Base-by-base conservation (phyloP, 208 protist genomes). In the Herpetomonas tarakana region DNA sequence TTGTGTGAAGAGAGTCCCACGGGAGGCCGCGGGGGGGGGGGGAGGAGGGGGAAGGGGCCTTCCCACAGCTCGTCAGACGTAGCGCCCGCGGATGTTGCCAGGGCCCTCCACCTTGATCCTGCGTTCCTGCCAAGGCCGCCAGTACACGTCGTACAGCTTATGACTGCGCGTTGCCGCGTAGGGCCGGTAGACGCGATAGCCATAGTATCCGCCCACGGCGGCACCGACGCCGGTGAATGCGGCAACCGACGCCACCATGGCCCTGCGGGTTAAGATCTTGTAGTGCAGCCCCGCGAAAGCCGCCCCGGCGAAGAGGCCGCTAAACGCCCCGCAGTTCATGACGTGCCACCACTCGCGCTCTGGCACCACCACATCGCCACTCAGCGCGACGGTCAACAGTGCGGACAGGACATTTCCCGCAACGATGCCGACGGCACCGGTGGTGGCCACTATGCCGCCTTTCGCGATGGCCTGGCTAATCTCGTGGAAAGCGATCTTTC, bases 41-140 rank as follows among this genome's bases (percentile, higher is more conserved):
- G n/a, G n/a, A n/a, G n/a, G n/a, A n/a, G n/a, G n/a, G n/a, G n/a
- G n/a, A n/a, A n/a, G n/a, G n/a, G n/a, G n/a, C n/a, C n/a, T n/a
- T n/a, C n/a, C n/a, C n/a, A n/a, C n/a, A n/a, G n/a, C 9, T 52
- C 9, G 2, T 81, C 63, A 95, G 14, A 79, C 59, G 53, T 92
- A 93, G 54, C 67, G 70, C 3, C 89, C 89, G 30, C 89, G 85
- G 56, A 93, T 75, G 35, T 76, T 76, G 16, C 58, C n/a, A 7
- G 75, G 76, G 0, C 86, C 89, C 16, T 67, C 72, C 7, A 61
- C 55, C 24, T 60, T 72, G 31, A 89, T 3, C 18, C 62, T 62
- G 27, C 89, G 72, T 49, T 65, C 53, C 26, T 91, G 54, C 89
- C 89, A 96, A 28, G 89, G 89, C 16, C 78, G 75, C 84, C 88